A percentile compares a stretch with the other conserved stretches of the same genome.
These are phyloP conservation scores for Aspergillus bombycis DNA, from an alignment of 2,329 filamentous ascomycete species.

Conservation along the genomic window DNA sequence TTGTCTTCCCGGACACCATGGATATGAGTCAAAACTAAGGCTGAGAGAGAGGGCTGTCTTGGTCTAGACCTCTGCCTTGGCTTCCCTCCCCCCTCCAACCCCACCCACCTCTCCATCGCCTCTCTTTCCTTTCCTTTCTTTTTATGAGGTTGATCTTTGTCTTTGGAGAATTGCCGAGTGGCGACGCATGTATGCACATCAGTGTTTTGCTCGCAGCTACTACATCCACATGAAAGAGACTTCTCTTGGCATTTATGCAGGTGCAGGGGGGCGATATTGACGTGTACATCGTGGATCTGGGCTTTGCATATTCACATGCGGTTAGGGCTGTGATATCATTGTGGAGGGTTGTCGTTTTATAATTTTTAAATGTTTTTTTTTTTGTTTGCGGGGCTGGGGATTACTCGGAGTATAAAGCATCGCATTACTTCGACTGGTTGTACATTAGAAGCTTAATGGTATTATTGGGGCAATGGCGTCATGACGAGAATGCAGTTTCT, in stretches of 20 bases:
- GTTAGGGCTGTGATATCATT: neutral
- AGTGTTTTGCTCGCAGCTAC: neutral
- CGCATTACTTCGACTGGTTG: no score
- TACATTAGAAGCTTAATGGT: neutral
- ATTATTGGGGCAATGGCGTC: neutral
- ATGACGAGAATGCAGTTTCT: neutral
- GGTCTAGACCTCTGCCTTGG: neutral
- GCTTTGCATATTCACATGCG: neutral
- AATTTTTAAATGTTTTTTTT: neutral
- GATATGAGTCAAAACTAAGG: neutral
- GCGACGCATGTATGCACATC: neutral
- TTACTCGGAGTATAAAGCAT: neutral
- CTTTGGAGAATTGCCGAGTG: neutral
- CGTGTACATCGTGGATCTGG: neutral
- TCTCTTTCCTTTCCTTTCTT: neutral
- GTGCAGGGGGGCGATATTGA: neutral
- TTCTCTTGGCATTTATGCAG: neutral
- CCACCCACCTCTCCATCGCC: no score
- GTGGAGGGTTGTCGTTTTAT: no score
- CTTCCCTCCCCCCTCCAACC: neutral
- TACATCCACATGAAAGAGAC: neutral
- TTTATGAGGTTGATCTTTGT: neutral
- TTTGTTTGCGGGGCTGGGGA: neutral
- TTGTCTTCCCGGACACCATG: neutral
- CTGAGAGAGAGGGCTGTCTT: neutral